Percentiles rank a stretch among this genome's conserved stretches.
phyloP scores from a whole-genome alignment of 441 rosid genomes.

The Hypseocharis bilobata region DNA sequence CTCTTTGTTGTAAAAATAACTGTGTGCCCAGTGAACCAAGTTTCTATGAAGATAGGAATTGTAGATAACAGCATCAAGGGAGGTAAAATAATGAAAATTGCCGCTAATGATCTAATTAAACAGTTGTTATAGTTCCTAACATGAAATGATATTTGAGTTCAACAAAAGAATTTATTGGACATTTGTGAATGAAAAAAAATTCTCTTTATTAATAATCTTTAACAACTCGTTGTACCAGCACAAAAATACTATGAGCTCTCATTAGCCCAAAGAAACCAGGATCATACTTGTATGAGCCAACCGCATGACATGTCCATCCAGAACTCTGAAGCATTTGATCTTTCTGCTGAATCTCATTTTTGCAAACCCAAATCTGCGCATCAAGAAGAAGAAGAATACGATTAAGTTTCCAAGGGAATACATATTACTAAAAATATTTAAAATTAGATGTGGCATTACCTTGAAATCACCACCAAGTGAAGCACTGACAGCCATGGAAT shows the following conservation, averaged over 20 bases:
- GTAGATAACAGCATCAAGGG: neutral
- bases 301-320: conserved; percentile 83
- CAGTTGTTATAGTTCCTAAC: neutral
- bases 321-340: conserved; percentile 35
- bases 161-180: neutral
- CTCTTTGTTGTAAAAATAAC: too few species aligned
- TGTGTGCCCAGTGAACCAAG: too few species aligned
- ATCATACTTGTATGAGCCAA: conserved; percentile 82
- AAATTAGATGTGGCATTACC: conserved; percentile 38
- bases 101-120: too few species aligned
- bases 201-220: neutral
- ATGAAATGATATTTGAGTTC: neutral
- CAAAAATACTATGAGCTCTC: neutral
- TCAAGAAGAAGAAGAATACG: neutral
- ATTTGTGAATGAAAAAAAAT: neutral
- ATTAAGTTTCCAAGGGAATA: conserved; percentile 6
- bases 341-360: conserved; percentile 33
- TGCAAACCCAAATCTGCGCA: conserved; percentile 66
- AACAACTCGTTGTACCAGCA: neutral
- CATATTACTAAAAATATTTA: neutral
- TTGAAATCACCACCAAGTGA: conserved; percentile 88
- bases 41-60: too few species aligned
- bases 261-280: conserved; percentile 9
- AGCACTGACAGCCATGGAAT: conserved; percentile 66
- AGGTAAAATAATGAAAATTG: neutral